A percentile compares a stretch with the other conserved stretches of the same genome.
Evolutionary conservation across 306 rosid genomes (phyloP).

Genomic region (Alnus rubra): DNA sequence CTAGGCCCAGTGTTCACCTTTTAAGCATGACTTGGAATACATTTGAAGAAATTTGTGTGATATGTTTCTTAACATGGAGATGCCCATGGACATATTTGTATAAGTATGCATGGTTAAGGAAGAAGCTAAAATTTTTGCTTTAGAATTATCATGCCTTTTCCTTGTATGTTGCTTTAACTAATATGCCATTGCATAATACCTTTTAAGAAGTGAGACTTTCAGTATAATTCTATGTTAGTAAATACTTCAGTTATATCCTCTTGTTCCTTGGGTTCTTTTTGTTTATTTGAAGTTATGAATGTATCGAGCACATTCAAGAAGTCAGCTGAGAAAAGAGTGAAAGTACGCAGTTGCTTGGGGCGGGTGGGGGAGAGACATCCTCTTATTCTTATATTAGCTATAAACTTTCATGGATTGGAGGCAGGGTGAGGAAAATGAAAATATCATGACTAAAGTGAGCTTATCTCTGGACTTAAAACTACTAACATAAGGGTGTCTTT

Average conservation of each 20-base stretch:
- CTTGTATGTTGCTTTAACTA: neutral
- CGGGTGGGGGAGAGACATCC: no score
- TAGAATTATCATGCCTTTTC: neutral
- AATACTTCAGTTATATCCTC: neutral
- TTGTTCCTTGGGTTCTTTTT: neutral
- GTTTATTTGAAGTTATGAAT: neutral
- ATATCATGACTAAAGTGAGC: neutral
- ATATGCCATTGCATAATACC: no score
- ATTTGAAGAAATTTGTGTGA: neutral
- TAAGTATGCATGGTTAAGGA: neutral
- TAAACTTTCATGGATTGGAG: neutral
- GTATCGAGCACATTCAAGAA: no score
- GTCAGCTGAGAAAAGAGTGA: constrained; percentile 1
- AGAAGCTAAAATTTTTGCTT: neutral
- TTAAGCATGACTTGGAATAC: neutral
- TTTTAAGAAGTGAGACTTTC: no score
- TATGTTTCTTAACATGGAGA: neutral
- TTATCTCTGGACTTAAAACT: neutral
- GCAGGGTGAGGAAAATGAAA: neutral
- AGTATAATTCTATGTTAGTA: no score
- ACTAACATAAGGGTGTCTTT: neutral
- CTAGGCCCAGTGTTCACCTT: neutral
- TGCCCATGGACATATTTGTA: neutral
- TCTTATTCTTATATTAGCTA: neutral
- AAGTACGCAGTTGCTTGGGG: neutral